Conservation (phyloP, 768 basidiomycete species). For the Suillus clintonianus region DNA sequence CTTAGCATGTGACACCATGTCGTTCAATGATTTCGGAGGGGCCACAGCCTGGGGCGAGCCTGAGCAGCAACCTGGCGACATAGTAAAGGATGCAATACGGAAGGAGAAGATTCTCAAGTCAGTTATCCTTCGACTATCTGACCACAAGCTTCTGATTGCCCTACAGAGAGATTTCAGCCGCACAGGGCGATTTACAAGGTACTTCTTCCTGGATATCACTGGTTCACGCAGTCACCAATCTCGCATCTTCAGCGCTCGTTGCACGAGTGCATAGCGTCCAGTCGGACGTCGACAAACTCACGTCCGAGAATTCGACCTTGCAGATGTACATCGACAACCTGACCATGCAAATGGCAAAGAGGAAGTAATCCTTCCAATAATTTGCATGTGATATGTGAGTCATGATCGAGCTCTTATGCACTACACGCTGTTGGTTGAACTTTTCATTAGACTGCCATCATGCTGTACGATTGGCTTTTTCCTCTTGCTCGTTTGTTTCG, state of each 20-base stretch:
- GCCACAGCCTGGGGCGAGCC: constrained; percentile 52
- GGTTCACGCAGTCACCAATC: not conserved
- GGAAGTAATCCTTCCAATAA: constrained; percentile 45
- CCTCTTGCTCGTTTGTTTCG: not conserved
- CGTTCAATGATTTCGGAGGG: constrained; percentile 44
- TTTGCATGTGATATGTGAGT: not conserved
- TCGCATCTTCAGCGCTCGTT: constrained; percentile 55
- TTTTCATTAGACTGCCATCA: not conserved
- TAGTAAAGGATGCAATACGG: constrained; percentile 72
- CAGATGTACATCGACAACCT: constrained; percentile 91
- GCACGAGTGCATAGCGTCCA: constrained; percentile 69
- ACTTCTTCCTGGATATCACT: not conserved
- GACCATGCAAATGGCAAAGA: constrained; percentile 83
- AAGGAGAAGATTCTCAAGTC: constrained; percentile 56
- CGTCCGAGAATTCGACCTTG: constrained; percentile 77
- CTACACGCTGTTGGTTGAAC: not conserved
- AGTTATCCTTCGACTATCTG: not conserved
- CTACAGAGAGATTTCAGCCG: constrained; percentile 70
- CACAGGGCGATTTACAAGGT: constrained; percentile 80
- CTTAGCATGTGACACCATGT: constrained; percentile 34
- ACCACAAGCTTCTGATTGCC: constrained; percentile 4
- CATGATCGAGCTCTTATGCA: not conserved
- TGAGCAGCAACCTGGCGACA: constrained; percentile 40
- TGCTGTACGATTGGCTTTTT: not conserved
- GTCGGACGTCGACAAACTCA: constrained; percentile 77